Percentiles rank a stretch among this genome's conserved stretches.
Conservation (phyloP, 2,329 filamentous ascomycete species). For the Exophiala aquamarina region DNA sequence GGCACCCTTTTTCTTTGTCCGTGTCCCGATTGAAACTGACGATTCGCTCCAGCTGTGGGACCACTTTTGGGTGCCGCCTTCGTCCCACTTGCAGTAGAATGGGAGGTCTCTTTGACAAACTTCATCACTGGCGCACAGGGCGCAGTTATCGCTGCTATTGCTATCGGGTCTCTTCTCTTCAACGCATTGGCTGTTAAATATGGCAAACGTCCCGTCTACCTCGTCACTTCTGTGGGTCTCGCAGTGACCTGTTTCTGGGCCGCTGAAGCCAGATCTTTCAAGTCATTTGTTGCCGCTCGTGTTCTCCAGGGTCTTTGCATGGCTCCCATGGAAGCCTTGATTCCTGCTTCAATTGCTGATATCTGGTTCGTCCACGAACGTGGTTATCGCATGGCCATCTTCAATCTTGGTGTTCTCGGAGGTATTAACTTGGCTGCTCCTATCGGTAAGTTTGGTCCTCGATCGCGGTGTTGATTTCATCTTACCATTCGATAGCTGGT, state of each 20-base stretch:
- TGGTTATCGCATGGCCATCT: slow-evolving; percentile 41
- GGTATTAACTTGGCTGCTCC: slow-evolving; percentile 44
- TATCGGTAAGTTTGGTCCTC: slow-evolving; percentile 34
- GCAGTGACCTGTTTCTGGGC: slow-evolving; percentile 19
- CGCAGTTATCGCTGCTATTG: slow-evolving; percentile 37
- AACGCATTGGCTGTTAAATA: slow-evolving; percentile 22
- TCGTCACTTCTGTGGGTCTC: slow-evolving; percentile 14
- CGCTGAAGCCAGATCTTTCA: slow-evolving; percentile 11
- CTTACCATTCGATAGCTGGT: slow-evolving; percentile 31
- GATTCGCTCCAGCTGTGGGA: slow-evolving; percentile 11
- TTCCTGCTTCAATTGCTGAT: slow-evolving; percentile 43
- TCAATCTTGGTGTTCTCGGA: slow-evolving; percentile 43
- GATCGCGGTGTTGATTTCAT: background rate
- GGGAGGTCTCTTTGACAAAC: slow-evolving; percentile 7
- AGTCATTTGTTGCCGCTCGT: slow-evolving; percentile 18
- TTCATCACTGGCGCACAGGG: slow-evolving; percentile 37
- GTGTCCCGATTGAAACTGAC: slow-evolving; percentile 28
- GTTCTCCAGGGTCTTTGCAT: slow-evolving; percentile 31
- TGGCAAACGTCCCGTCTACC: slow-evolving; percentile 23
- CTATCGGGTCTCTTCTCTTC: slow-evolving; percentile 37
- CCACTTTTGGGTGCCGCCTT: slow-evolving; percentile 18
- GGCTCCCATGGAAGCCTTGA: slow-evolving; percentile 41
- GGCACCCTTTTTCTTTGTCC: background rate
- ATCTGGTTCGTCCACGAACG: slow-evolving; percentile 48
- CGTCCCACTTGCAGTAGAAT: slow-evolving; percentile 15